phyloP scores from a whole-genome alignment of 495 filamentous ascomycete genomes.

The Aspergillus hancockii region DNA sequence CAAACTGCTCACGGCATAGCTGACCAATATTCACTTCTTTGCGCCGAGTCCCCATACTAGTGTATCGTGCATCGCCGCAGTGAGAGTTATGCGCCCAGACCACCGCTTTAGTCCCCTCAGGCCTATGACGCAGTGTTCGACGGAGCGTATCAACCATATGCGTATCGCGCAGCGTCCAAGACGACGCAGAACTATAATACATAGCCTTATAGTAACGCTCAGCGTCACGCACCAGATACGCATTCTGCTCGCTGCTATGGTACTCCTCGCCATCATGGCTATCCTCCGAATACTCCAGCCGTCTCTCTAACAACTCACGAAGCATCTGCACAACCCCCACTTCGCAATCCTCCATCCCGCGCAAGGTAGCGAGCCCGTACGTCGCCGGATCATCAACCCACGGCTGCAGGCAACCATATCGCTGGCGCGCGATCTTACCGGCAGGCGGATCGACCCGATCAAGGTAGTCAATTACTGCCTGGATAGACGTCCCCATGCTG shows the following conservation, averaged over 20 bases:
- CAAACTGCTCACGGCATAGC: slow-evolving; percentile 52
- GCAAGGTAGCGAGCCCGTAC: slow-evolving; percentile 52
- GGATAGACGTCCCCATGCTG: slow-evolving; percentile 52
- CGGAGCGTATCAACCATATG: slow-evolving; percentile 60
- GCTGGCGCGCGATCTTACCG: slow-evolving; percentile 42
- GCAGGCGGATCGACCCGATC: slow-evolving; percentile 49
- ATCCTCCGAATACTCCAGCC: slow-evolving; percentile 43
- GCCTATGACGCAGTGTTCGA: slow-evolving; percentile 47
- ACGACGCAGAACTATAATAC: slow-evolving; percentile 56
- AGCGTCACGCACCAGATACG: slow-evolving; percentile 54
- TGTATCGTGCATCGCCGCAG: slow-evolving; percentile 58
- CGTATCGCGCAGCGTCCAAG: slow-evolving; percentile 58
- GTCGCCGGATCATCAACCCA: slow-evolving; percentile 55
- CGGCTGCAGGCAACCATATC: slow-evolving; percentile 50
- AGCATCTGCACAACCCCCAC: slow-evolving; percentile 49
- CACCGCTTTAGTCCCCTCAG: slow-evolving; percentile 46
- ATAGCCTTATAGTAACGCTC: slow-evolving; percentile 61
- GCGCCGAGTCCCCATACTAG: slow-evolving; percentile 51
- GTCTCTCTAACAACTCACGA: slow-evolving; percentile 41
- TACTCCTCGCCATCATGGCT: slow-evolving; percentile 50
- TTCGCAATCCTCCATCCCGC: slow-evolving; percentile 51
- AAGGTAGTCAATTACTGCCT: slow-evolving; percentile 54
- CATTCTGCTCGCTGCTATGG: slow-evolving; percentile 57
- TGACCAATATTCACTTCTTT: slow-evolving; percentile 59
- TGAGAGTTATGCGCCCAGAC: slow-evolving; percentile 66